phyloP scores from a whole-genome alignment of 768 basidiomycete species.

The Suillus fuscotomentosus region DNA sequence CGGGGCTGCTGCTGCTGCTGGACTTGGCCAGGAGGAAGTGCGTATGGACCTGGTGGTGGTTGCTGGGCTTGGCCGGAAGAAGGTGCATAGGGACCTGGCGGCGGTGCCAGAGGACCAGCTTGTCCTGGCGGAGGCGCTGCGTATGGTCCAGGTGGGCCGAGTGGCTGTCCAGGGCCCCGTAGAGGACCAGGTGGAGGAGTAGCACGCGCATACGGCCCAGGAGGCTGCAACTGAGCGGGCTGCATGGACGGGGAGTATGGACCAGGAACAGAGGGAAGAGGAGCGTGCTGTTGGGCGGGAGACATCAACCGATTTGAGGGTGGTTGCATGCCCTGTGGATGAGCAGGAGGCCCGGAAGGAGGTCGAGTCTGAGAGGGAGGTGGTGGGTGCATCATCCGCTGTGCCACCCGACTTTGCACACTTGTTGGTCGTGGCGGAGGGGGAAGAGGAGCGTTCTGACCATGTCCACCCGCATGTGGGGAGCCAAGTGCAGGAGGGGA shows the following conservation, averaged over 20 bases:
- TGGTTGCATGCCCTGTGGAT: slow-evolving; percentile 30
- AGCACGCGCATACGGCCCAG: slow-evolving; percentile 37
- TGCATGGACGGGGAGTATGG: slow-evolving; percentile 32
- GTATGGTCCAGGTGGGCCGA: slow-evolving; percentile 26
- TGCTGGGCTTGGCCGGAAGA: slow-evolving; percentile 15
- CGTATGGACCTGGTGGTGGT: slow-evolving; percentile 28
- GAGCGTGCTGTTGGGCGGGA: slow-evolving; percentile 41
- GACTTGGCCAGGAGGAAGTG: slow-evolving; percentile 25
- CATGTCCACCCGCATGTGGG: slow-evolving; percentile 34
- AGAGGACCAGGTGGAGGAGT: slow-evolving; percentile 42
- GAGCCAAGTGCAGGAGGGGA: slow-evolving; percentile 47
- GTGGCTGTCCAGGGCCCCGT: slow-evolving; percentile 27
- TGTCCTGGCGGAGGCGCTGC: slow-evolving; percentile 18
- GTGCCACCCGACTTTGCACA: slow-evolving; percentile 40
- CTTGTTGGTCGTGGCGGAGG: slow-evolving; percentile 55
- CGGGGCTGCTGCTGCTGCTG: slow-evolving; percentile 26
- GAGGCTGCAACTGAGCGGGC: slow-evolving; percentile 26
- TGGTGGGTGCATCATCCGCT: slow-evolving; percentile 33
- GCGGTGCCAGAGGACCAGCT: slow-evolving; percentile 12
- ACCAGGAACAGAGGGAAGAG: slow-evolving; percentile 32
- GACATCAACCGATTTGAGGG: slow-evolving; percentile 48
- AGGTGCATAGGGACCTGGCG: slow-evolving; percentile 23
- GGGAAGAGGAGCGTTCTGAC: slow-evolving; percentile 30
- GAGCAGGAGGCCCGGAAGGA: slow-evolving; percentile 30
- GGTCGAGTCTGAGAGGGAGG: slow-evolving; percentile 33